Evolutionary conservation across 2,329 filamentous ascomycete species (phyloP), one percentile per base, ranked within the genome.

Genomic region (Kalaharituber pfeilii): DNA sequence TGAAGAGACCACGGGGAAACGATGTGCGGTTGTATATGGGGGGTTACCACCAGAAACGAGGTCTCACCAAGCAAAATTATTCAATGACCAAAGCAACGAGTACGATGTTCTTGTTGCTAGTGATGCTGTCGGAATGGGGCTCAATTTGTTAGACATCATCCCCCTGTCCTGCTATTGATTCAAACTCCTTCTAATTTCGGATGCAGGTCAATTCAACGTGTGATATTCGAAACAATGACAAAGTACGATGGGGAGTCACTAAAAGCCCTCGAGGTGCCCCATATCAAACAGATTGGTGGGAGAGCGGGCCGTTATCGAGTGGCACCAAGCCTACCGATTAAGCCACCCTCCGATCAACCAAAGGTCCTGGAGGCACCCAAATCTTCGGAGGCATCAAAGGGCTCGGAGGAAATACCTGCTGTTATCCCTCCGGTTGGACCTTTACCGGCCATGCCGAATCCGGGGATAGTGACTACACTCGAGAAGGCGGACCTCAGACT

Each of bases 111-210:
- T 98, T 5, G 88, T 91, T 25, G 91, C 93, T 7, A 95, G 86
- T 62, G 87, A 95, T 69, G 91, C 91, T 49, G 89, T 98, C 58
- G 91, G 91, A 33, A 96, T 98, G 89, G 91, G 93, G 1, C 72
- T 98, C 22, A 98, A 98, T 65, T 70, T 98, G 67, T 87, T 80
- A 68, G 73, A 68, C 13, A 15, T n/a, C n/a, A n/a, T n/a, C n/a
- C n/a, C n/a, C n/a, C n/a, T n/a, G n/a, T n/a, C n/a, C n/a, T n/a
- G n/a, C n/a, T n/a, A 18, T 45, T 52, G 24, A 11, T 20, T 33
- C 22, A n/a, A n/a, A n/a, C n/a, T n/a, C n/a, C n/a, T n/a, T n/a
- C n/a, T n/a, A 18, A 36, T 45, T 51, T 15, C 28, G 20, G 11
- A 47, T 24, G 22, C 22, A 47, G 42, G 5, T 47, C 42, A 20